phyloP scores from a whole-genome alignment of 2,329 filamentous ascomycete species.

The Pseudogymnoascus sp. region DNA sequence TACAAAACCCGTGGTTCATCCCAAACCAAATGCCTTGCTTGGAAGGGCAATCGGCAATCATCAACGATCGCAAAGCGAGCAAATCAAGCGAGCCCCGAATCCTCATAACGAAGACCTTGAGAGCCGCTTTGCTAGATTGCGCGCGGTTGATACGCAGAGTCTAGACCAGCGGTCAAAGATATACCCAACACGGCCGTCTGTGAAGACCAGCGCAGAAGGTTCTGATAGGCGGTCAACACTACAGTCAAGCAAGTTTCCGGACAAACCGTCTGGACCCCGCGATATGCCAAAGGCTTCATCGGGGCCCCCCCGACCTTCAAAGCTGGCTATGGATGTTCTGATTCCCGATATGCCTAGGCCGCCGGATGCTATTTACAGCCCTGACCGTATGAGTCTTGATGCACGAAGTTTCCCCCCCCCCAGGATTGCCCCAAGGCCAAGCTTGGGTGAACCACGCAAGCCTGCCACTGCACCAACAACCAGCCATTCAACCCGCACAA shows the following conservation, averaged over 20 bases:
- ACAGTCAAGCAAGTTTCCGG: not conserved
- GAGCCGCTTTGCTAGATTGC: conserved; percentile 48
- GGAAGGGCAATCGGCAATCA: conserved; percentile 46
- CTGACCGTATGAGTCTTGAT: conserved; percentile 18
- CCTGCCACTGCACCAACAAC: not conserved
- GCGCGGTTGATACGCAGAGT: not conserved
- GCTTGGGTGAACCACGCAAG: not conserved
- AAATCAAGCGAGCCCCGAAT: conserved; percentile 23
- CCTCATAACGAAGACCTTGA: conserved; percentile 39
- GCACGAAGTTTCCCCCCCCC: not conserved
- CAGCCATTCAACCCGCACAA: not conserved
- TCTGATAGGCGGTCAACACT: not conserved
- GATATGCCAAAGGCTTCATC: conserved; percentile 24
- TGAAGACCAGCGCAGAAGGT: not conserved
- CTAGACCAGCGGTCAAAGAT: not conserved
- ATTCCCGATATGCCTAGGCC: conserved; percentile 26
- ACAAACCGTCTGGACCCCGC: conserved; percentile 19
- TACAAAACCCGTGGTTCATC: conserved; percentile 40
- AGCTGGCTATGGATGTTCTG: conserved; percentile 19
- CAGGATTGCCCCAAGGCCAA: not conserved
- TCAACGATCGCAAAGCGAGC: conserved; percentile 12
- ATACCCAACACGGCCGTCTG: not conserved
- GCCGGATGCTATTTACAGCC: conserved; percentile 30
- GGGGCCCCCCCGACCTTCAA: conserved; percentile 14
- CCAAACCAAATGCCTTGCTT: conserved; percentile 59